Evolutionary conservation across 306 rosid species (phyloP), one percentile per base, ranked within the genome.

Genomic region (Quercus rubra): DNA sequence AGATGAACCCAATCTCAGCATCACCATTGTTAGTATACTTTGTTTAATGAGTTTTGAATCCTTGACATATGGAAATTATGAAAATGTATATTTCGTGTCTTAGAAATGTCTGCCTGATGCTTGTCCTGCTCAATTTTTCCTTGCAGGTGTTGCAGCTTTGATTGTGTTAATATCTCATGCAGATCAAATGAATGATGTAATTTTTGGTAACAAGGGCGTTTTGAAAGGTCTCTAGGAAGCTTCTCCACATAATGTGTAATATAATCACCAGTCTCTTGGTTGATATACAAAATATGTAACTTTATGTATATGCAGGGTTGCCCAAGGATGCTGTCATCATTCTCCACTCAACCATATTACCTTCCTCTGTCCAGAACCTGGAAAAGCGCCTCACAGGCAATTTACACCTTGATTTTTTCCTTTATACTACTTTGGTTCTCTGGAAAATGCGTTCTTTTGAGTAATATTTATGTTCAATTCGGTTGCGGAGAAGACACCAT

Each of bases 131-230:
- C 46, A 67, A 17, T 67, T 30, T 75, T 74, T 76, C 58, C 80
- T 82, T 83, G 89, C 92, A 94, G 98, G 85, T 81, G 93, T 80
- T 43, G 71, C 85, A 15, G 97, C 96, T 86, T 81, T 92, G 84
- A 82, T 94, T 79, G 84, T 92, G 80, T 79, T 76, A 74, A 74
- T 86, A 75, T 78, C 89, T 83, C 83, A 86, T 30, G 78, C 38
- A 9, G 92, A 89, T 81, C 86, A 88, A 83, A 81, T 78, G 27
- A 84, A 74, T 68, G 88, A 92, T 79, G 77, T 82, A 61, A 71
- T 90, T 54, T 87, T 81, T 61, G 92, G 93, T 7, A 77, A 86
- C 1, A 85, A 84, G 78, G 83, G 86, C 79, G 79, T 83, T 87
- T 61, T 74, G 74, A 84, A 84, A 90, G 94, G 92, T 92, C 54